A percentile compares a stretch with the other conserved stretches of the same genome.
These are phyloP conservation scores for Gigaspora rosea DNA, from an alignment of 192 early-diverging fungal genomes.

Conservation along the genomic window DNA sequence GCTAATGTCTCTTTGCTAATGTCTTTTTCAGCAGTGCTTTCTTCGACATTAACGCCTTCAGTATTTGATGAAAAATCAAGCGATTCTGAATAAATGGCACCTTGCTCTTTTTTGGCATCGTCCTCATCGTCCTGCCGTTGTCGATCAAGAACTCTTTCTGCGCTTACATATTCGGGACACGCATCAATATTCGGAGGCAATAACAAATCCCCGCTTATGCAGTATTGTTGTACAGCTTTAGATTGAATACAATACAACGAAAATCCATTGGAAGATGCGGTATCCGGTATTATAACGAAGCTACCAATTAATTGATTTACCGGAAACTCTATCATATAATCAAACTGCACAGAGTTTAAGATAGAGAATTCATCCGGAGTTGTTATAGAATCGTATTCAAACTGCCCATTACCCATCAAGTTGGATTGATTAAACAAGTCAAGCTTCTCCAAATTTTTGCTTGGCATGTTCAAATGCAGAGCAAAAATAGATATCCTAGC, in stretches of 20 bases:
- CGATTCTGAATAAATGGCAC: constrained; percentile 35
- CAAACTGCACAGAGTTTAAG: constrained; percentile 35
- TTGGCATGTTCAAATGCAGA: constrained; percentile 22
- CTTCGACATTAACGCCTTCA: constrained; percentile 1
- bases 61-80: constrained; percentile 35
- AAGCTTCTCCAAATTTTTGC: background rate
- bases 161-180: constrained; percentile 21
- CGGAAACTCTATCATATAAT: constrained; percentile 52
- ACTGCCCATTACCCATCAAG: constrained; percentile 7
- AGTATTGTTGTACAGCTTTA: constrained; percentile 49
- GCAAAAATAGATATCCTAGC: constrained; percentile 49
- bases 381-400: constrained; percentile 32
- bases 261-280: constrained; percentile 39
- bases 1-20: background rate
- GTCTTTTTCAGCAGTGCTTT: constrained; percentile 12
- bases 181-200: constrained; percentile 17
- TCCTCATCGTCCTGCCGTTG: constrained; percentile 6
- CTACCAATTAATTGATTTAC: constrained; percentile 45
- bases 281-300: constrained; percentile 44
- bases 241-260: constrained; percentile 48
- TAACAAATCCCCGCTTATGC: background rate
- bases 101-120: background rate
- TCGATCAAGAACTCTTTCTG: background rate
- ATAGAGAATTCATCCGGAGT: background rate
- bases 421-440: constrained; percentile 10